Base-by-base conservation (phyloP, 345 rosid species). In the Rhizophora mangle region DNA sequence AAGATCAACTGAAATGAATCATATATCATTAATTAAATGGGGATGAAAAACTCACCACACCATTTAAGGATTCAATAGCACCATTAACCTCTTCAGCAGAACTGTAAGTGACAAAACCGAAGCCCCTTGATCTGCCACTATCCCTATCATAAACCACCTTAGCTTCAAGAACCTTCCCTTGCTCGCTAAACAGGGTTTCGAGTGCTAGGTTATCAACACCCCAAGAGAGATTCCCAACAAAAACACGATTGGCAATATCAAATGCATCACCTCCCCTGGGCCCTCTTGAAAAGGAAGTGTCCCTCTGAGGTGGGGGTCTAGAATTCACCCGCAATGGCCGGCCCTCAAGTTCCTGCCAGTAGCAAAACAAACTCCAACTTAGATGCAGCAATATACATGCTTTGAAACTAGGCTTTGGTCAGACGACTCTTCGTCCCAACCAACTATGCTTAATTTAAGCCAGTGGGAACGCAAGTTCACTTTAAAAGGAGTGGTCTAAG, bases 141-240 rank as follows among this genome's bases (percentile, higher is more conserved):
- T 92, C 97, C 80, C 97, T 77, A 77, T 95, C 99, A 72, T 88
- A 95, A 62, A 95, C 88, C 37, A 95, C 99, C 82, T 69, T 95
- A 20, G 97, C 99, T 62, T 95, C 99, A 68, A 87, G 74, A 70
- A 95, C 97, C 70, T 85, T 85, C 10, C 99, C 96, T 63, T 87
- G 89, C 82, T 87, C 96, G n/a, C 87, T 84, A 68, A 92, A 95
- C 83, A 95, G 70, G 74, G 65, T 80, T 85, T 90, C 92, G 15
- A 95, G 95, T 46, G 96, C 91, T 79, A 72, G 73, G 78, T 92
- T 90, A 78, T 95, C 97, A 7, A 95, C 97, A 59, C 84, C 89
- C 99, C 99, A 95, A 22, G 97, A 85, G 60, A 95, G 96, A 78
- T 95, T 95, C 18, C 99, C 96, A 0, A 95, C 96, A 10, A 87